Evolutionary conservation across 306 rosid genomes (phyloP), one percentile per base, ranked within the genome.

Genomic region (Datisca glomerata): DNA sequence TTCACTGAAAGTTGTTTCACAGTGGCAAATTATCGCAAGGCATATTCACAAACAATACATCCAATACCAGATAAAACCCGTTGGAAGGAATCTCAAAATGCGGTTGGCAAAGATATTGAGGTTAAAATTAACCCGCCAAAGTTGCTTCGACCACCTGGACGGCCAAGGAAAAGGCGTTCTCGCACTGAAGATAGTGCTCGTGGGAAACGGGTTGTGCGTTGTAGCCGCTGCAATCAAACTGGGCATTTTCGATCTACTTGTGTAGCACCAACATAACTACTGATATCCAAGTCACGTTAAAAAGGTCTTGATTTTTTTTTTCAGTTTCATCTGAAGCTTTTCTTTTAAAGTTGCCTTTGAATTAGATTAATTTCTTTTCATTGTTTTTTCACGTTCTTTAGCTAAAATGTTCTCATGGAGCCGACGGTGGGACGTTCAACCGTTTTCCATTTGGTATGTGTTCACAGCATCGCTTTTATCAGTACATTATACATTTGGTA

Each of bases 161-260:
- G 92, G 9, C 92, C 94, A 2, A 70, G 94, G 59, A 83, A 83
- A 79, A 83, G 79, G 44, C 64, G 92, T 32, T 91, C 79, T 24
- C 71, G 94, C 24, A 92, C 92, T 0, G 94, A 83, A 62, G 94
- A 83, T 29, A 85, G 94, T 3, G 92, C 86, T 17, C 91, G 92
- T 6, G 80, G 69, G 37, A 83, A 79, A 61, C 65, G 94, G n/a
- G 82, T 79, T 19, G 94, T 83, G 73, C 94, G 79, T 52, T 83
- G 94, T 52, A 83, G 94, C 54, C 91, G 92, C 18, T 83, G 94
- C 75, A 83, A 83, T 61, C 94, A 79, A 51, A 79, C 86, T 6
- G 94, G 94, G 18, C 94, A 83, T 64, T 83, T 83, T 54, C 79
- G 94, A 70, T 79, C 92, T 4, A 83, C 94, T n/a, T 83, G 94